Evolutionary conservation across 257 asterid species (phyloP).

Genomic region (Eustoma russellianum): DNA sequence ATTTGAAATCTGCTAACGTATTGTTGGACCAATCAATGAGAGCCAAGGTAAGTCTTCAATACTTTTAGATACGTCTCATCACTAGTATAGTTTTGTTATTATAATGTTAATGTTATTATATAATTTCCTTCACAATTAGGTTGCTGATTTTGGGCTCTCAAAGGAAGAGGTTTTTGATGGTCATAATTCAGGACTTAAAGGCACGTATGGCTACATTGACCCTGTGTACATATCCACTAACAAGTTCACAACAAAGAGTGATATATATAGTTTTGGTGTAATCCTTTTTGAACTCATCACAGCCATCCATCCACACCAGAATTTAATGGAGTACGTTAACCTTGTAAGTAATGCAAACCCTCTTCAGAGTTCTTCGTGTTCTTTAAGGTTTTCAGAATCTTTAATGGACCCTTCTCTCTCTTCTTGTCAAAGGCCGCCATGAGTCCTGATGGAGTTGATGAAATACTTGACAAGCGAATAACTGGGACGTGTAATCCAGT

Average conservation of each 20-base stretch:
- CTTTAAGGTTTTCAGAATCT: too few relatives aligned
- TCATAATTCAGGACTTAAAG: conserved; percentile 82
- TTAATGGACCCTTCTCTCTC: neutral
- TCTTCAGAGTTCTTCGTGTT: neutral
- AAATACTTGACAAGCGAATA: conserved; percentile 70
- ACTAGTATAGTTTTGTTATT: neutral
- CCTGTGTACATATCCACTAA: conserved; percentile 76
- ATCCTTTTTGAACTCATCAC: conserved; percentile 96
- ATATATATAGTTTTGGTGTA: conserved; percentile 84
- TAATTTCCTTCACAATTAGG: conserved; percentile 33
- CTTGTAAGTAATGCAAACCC: conserved; percentile 42
- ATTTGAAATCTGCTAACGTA: conserved; percentile 81
- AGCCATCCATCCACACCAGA: conserved; percentile 96
- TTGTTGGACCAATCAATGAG: conserved; percentile 70
- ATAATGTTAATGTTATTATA: too few relatives aligned
- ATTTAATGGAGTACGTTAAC: conserved; percentile 87
- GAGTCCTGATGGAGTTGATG: conserved; percentile 90
- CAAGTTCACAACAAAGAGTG: conserved; percentile 81
- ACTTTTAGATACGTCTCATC: too few relatives aligned
- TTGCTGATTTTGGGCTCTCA: conserved; percentile 98
- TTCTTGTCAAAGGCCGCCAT: conserved; percentile 48
- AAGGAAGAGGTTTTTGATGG: conserved; percentile 77
- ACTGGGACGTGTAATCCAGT: conserved; percentile 54
- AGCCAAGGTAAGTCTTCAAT: conserved; percentile 51
- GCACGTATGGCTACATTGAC: conserved; percentile 92